Conservation (phyloP, 2,329 filamentous ascomycete species). For the Chaetomiaceae sp. region DNA sequence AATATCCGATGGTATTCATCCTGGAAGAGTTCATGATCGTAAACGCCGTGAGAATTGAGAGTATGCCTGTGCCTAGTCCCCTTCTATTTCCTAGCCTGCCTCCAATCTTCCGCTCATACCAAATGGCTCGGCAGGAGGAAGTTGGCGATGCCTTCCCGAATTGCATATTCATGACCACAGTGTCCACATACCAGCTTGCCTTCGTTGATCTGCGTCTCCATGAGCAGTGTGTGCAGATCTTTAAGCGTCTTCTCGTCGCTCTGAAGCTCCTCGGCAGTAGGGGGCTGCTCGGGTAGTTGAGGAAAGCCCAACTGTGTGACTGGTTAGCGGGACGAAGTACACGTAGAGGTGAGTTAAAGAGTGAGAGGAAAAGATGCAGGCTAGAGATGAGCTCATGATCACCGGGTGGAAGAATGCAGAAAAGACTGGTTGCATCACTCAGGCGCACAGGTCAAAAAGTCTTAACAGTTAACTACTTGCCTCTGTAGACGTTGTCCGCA, state of each 20-base stretch:
- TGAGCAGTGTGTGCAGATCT: constrained; percentile 73
- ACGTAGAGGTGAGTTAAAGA: neutral
- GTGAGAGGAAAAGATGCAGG: neutral
- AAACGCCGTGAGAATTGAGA: constrained; percentile 10
- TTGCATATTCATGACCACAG: constrained; percentile 88
- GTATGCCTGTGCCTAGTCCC: constrained; percentile 21
- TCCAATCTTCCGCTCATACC: constrained; percentile 43
- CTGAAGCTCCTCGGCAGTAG: constrained; percentile 55
- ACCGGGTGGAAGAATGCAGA: too few relatives aligned
- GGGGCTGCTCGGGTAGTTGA: constrained; percentile 58
- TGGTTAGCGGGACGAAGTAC: neutral
- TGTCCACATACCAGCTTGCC: constrained; percentile 85
- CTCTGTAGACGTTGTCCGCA: constrained; percentile 70
- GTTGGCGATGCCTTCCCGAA: constrained; percentile 95
- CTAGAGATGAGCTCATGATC: too few relatives aligned
- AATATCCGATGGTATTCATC: too few relatives aligned
- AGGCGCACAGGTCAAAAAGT: too few relatives aligned
- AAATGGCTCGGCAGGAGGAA: constrained; percentile 91
- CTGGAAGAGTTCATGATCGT: neutral
- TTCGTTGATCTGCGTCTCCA: constrained; percentile 85
- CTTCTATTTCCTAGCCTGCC: neutral
- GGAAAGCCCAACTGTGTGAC: constrained; percentile 67
- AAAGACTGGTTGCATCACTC: too few relatives aligned
- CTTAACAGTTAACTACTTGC: too few relatives aligned
- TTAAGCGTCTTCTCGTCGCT: constrained; percentile 63